Base-by-base conservation (phyloP, 2,329 filamentous ascomycete genomes). In the Hortaea sp. region DNA sequence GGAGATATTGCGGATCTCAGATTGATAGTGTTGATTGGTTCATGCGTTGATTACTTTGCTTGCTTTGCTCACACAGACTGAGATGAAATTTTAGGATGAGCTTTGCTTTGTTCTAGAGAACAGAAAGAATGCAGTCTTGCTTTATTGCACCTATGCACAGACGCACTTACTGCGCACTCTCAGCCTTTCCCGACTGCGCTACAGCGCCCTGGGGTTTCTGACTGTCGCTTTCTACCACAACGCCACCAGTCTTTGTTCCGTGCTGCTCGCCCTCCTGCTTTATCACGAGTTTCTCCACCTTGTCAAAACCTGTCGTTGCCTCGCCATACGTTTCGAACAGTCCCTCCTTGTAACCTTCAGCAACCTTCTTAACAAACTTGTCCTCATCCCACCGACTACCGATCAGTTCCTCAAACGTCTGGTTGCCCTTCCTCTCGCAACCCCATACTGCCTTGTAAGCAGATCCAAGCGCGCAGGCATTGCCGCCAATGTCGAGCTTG, bases 371-470 rank as follows among this genome's bases (percentile, higher is more conserved):
- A 9, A 95, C 82, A 53, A 89, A 88, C 1, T 81, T 82, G 54
- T 84, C 82, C 67, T 95, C 90, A 50, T 78, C 79, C 92, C 92
- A 98, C 52, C 92, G 74, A 61, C 72, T 72, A 6, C 84, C 87
- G 51, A 98, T 83, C 53, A 95, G 73, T 50, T 90, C 83, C 63
- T 97, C 92, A 68, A 97, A 97, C 4, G 77, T 86, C 75, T 60
- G 48, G 1, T 69, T 59, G 0, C 57, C 64, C 27, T 66, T 65
- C 41, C 85, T 72, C 71, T 92, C 88, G 46, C 88, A 73, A 1
- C 85, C 88, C 92, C 92, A 98, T 0, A 94, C 82, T 10, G 92
- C 90, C 70, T 97, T 97, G 69, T 97, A 95, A 28, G 90, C 90
- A 5, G 88, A 88, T 10, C 92, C 92, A 10, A 97, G 69, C 7